These are phyloP conservation scores for Aspergillus pseudoterreus DNA, from an alignment of 2,329 filamentous ascomycete genomes.

Conservation along the genomic window DNA sequence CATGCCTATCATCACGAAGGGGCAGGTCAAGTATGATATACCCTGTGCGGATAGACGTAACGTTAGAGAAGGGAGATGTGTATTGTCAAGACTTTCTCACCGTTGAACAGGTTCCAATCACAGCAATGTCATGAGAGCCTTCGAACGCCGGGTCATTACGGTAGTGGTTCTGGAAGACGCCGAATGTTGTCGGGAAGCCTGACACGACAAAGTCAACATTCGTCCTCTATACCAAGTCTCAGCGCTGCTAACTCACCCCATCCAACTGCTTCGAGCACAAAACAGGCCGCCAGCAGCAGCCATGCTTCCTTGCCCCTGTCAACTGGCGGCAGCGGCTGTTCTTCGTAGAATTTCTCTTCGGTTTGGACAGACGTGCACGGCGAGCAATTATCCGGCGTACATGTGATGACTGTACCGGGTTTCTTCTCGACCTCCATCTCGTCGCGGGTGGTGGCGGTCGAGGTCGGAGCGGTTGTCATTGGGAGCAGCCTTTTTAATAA, in stretches of 20 bases:
- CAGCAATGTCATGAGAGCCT: constrained; percentile 22
- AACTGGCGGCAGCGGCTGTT: constrained; percentile 26
- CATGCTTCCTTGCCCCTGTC: constrained; percentile 41
- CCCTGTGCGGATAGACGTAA: constrained; percentile 11
- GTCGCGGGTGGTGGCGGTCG: not conserved
- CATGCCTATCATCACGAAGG: constrained; percentile 13
- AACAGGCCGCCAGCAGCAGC: constrained; percentile 49
- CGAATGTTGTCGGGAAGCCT: constrained; percentile 24
- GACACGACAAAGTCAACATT: not conserved
- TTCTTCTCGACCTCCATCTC: not conserved
- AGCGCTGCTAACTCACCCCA: constrained; percentile 43
- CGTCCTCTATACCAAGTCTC: not conserved
- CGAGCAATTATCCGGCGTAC: not conserved
- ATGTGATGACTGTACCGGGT: not conserved
- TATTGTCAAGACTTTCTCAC: constrained; percentile 6
- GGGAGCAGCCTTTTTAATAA: not conserved
- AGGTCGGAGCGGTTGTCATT: not conserved
- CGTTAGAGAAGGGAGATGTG: not conserved
- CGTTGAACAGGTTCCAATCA: constrained; percentile 32
- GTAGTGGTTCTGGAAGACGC: constrained; percentile 35
- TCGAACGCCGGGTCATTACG: constrained; percentile 21
- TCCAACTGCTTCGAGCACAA: constrained; percentile 51
- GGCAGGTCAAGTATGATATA: constrained; percentile 23
- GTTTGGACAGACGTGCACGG: not conserved
- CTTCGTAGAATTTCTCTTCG: constrained; percentile 26